Conservation (phyloP, 2,329 filamentous ascomycete species). For the Fonsecaea nubica region DNA sequence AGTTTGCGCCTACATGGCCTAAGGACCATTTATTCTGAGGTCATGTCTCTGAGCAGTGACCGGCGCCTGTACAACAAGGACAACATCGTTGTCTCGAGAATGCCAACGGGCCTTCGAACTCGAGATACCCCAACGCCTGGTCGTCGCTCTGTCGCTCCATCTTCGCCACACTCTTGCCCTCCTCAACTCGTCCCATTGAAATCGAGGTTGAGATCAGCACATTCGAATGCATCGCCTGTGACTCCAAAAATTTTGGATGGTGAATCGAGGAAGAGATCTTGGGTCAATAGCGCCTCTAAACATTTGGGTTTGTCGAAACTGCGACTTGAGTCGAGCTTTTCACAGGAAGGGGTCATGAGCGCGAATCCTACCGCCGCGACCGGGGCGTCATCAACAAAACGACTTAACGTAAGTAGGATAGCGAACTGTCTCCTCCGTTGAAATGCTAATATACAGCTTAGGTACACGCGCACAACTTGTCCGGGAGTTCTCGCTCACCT, state of each 20-base stretch:
- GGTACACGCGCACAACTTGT: constrained; percentile 19
- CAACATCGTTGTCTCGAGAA: not conserved
- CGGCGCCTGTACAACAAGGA: not conserved
- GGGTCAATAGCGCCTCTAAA: constrained; percentile 28
- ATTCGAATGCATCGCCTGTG: constrained; percentile 3
- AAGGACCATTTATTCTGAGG: not conserved
- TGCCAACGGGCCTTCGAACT: constrained; percentile 24
- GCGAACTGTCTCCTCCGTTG: not conserved
- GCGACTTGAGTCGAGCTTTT: constrained; percentile 17
- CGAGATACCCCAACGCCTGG: constrained; percentile 1
- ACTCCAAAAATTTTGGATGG: constrained; percentile 4
- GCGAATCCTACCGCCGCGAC: not conserved
- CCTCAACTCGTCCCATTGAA: not conserved
- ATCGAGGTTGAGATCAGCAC: not conserved
- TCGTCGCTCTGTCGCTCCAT: constrained; percentile 3
- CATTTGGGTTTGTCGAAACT: constrained; percentile 20
- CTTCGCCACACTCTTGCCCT: not conserved
- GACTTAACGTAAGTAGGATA: constrained; percentile 14
- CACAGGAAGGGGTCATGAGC: not conserved
- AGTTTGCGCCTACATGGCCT: not conserved
- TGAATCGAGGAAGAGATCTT: constrained; percentile 18
- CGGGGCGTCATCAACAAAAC: not conserved
- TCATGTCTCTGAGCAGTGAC: constrained; percentile 13
- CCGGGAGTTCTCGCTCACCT: constrained; percentile 16
- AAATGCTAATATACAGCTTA: not conserved